Conservation (phyloP, 208 protist genomes). For the Wallacemonas sp. region DNA sequence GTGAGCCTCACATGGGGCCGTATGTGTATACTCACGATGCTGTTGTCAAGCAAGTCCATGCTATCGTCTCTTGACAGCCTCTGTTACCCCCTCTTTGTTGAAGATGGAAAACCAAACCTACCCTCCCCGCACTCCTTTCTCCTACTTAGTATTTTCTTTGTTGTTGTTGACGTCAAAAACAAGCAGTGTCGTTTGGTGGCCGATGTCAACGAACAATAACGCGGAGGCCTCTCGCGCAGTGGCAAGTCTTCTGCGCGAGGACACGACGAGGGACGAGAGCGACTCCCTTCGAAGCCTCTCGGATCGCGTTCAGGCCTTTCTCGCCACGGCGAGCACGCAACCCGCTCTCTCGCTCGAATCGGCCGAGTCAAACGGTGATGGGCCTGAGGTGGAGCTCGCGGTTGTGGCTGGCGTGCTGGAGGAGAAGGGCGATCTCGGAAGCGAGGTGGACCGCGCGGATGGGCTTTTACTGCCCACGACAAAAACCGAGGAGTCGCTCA, state of each 20-base stretch:
- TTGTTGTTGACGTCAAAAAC: no score
- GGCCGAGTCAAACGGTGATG: neutral
- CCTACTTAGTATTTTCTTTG: no score
- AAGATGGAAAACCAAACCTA: no score
- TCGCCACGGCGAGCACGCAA: conserved; percentile 4
- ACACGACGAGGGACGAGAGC: neutral
- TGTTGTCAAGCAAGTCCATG: no score
- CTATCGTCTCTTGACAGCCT: no score
- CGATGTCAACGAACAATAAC: conserved; percentile 9
- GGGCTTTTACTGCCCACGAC: conserved; percentile 75
- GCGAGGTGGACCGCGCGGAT: conserved; percentile 16
- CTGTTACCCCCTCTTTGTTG: no score
- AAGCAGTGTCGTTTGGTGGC: no score
- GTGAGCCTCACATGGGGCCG: no score
- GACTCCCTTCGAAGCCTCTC: conserved; percentile 7
- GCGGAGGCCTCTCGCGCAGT: conserved; percentile 24
- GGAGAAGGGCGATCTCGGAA: conserved; percentile 12
- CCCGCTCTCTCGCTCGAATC: conserved; percentile 4
- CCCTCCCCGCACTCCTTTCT: no score
- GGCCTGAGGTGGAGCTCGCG: conserved; percentile 58
- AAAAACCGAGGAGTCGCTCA: conserved; percentile 41
- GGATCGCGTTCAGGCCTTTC: conserved; percentile 6
- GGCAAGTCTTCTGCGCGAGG: conserved; percentile 37
- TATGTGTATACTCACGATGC: no score
- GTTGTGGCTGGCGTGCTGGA: conserved; percentile 87